A percentile compares a stretch with the other conserved stretches of the same genome.
phyloP scores from a whole-genome alignment of 768 basidiomycete genomes.

The Amanita fuliginea region DNA sequence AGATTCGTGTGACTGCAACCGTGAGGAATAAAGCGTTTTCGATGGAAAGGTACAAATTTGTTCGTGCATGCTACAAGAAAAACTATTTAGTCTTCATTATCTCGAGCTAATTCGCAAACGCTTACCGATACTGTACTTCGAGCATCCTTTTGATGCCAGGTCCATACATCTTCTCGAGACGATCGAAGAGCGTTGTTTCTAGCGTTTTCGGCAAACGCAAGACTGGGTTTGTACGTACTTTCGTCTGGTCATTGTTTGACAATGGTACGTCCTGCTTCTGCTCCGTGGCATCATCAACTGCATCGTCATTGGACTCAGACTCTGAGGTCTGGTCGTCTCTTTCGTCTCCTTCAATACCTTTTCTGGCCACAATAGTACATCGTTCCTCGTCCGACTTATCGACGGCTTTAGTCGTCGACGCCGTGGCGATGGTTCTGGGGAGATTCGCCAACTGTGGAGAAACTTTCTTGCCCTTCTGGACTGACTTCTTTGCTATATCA shows the following conservation, averaged over 20 bases:
- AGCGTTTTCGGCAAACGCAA: constrained; percentile 60
- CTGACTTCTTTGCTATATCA: constrained; percentile 14
- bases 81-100: neutral
- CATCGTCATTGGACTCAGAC: constrained; percentile 6
- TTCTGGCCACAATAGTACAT: neutral
- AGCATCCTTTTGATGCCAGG: constrained; percentile 76
- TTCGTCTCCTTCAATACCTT: neutral
- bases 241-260: constrained; percentile 10
- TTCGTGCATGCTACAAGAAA: constrained; percentile 62
- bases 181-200: constrained; percentile 86
- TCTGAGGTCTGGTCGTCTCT: neutral
- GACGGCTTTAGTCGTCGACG: neutral
- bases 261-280: neutral
- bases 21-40: constrained; percentile 62
- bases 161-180: constrained; percentile 85
- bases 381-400: neutral
- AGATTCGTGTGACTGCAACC: constrained; percentile 56
- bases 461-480: constrained; percentile 6
- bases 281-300: constrained; percentile 1
- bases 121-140: constrained; percentile 78
- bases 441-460: neutral
- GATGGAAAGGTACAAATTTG: constrained; percentile 85
- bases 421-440: neutral
- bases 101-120: neutral
- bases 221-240: constrained; percentile 10